These are phyloP conservation scores for Cytospora chrysosperma DNA, from an alignment of 2,329 filamentous ascomycete species.

Conservation along the genomic window DNA sequence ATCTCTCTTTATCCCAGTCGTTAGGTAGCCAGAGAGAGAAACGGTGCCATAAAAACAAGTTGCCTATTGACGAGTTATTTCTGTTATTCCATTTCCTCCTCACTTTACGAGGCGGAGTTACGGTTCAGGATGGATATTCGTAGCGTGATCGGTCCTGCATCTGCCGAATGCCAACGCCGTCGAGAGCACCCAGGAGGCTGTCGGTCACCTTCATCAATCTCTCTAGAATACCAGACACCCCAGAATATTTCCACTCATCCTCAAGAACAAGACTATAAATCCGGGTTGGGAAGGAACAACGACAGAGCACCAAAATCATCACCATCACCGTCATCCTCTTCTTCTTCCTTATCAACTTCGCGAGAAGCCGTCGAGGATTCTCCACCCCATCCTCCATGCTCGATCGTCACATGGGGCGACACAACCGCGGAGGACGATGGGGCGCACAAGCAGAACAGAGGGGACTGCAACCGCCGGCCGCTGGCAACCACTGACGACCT, in stretches of 20 bases:
- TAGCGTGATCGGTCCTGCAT: background rate
- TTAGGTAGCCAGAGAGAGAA: too few species aligned
- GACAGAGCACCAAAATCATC: background rate
- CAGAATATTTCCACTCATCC: too few species aligned
- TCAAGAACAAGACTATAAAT: too few species aligned
- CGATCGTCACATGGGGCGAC: background rate
- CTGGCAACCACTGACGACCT: slow-evolving; percentile 25
- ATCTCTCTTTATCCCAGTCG: too few species aligned
- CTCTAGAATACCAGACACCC: too few species aligned
- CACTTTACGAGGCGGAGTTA: background rate
- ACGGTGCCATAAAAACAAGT: too few species aligned
- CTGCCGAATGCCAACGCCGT: background rate
- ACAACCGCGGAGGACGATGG: background rate
- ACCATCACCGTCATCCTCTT: too few species aligned
- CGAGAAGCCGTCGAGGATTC: background rate
- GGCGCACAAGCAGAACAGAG: background rate
- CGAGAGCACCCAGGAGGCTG: background rate
- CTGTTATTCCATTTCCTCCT: too few species aligned
- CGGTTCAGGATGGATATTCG: background rate
- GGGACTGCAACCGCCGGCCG: slow-evolving; percentile 15
- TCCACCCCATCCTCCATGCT: background rate
- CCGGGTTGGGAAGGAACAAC: too few species aligned
- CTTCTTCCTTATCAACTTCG: too few species aligned
- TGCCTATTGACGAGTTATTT: too few species aligned
- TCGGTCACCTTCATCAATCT: background rate